Evolutionary conservation across 176 grass and related monocot genomes (phyloP), one percentile per base, ranked within the genome.

Genomic region (Microstegium vimineum): DNA sequence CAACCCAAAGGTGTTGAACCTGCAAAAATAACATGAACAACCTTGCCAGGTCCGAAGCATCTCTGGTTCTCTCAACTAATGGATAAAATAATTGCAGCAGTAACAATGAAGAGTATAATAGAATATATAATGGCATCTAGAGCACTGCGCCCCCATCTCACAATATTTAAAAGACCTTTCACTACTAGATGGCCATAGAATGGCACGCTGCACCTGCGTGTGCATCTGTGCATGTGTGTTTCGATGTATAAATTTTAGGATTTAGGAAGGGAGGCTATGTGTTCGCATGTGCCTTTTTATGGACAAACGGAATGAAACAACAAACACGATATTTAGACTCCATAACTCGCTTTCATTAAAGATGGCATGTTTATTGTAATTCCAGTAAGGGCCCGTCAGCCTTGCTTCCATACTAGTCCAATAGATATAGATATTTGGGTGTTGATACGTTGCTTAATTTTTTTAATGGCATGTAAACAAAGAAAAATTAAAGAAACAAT

Each of bases 1-100:
- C 56, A 61, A 64, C 35, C 59, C 67, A 88, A 71, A 63, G 86
- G 71, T 17, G 64, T 88, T 41, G 35, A 36, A 77, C 86, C 79
- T 87, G 8, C 37, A 12, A 67, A 66, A 36, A 67, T 20, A 17
- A 66, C 13, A 17, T 23, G 61, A 83, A 36, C 59, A 56, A 65
- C 7, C 17, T 74, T n/a, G 36, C 13, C 34, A 67, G 64, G 33
- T 59, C n/a, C 16, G 23, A 59, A 37, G 20, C 17, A 36, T 36
- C 8, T 56, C 32, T 67, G 16, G 20, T 22, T 67, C 20, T 36
- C 6, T 36, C 43, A 67, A 35, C 17, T 54, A 80, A 69, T 54
- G 23, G 27, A 79, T 34, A 10, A 7, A 47, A 47, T 2, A 20
- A 35, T 22, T 34, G 30, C 15, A 78, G 10, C 14, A 65, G 8